Evolutionary conservation across 2,329 filamentous ascomycete genomes (phyloP).

Genomic region (Tolypocladium inflatum): DNA sequence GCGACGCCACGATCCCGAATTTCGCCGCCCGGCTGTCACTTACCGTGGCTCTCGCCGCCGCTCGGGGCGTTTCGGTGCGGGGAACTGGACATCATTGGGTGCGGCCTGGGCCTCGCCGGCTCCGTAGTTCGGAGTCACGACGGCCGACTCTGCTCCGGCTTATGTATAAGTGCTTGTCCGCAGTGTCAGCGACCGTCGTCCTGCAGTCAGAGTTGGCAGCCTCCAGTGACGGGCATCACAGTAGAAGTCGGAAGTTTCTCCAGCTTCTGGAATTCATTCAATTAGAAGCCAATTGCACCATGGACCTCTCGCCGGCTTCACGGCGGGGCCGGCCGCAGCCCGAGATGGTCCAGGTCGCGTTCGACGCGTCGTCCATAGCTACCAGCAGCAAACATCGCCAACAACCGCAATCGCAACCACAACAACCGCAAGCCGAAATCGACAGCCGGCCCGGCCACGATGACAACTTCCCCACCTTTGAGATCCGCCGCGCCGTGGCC

Average conservation of each 20-base stretch:
- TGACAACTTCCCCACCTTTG: background rate
- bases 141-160: background rate
- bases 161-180: background rate
- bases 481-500: conserved; percentile 8
- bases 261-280: background rate
- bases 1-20: background rate
- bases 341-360: conserved; percentile 2
- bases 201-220: background rate
- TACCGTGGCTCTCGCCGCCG: background rate
- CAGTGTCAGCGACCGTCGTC: background rate
- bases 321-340: background rate
- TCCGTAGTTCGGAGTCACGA: background rate
- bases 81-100: background rate
- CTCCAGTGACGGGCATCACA: background rate
- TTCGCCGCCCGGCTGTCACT: background rate
- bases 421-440: background rate
- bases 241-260: background rate
- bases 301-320: background rate
- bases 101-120: background rate
- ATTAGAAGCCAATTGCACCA: background rate
- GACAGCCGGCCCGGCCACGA: background rate
- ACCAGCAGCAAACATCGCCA: background rate
- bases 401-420: background rate
- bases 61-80: background rate
- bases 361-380: background rate